Conservation (phyloP, 306 rosid species). For the Hippophae gyantsensis region DNA sequence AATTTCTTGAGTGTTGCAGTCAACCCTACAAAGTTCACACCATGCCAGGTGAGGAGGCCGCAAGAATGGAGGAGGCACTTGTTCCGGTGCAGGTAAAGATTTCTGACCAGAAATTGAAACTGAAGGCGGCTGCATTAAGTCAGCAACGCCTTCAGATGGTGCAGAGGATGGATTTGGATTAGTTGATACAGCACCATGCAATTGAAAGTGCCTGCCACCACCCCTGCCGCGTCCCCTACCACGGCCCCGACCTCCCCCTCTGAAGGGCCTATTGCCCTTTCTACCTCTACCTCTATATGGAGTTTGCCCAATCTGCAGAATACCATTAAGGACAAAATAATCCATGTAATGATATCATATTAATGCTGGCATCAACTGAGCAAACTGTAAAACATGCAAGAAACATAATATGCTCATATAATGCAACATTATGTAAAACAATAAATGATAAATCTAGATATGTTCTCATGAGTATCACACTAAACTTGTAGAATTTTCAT, state of each 20-base stretch:
- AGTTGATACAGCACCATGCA: slow-evolving; percentile 38
- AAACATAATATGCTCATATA: slow-evolving; percentile 1
- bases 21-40: slow-evolving; percentile 83
- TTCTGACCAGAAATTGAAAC: slow-evolving; percentile 30
- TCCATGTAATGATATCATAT: slow-evolving; percentile 22
- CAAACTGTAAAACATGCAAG: slow-evolving; percentile 5
- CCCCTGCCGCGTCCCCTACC: slow-evolving; percentile 51
- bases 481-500: too few species aligned
- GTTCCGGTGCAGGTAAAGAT: slow-evolving; percentile 27
- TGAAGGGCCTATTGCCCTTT: slow-evolving; percentile 59
- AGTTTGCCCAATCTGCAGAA: slow-evolving; percentile 55
- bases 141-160: slow-evolving; percentile 33
- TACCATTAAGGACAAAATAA: slow-evolving; percentile 31
- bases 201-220: slow-evolving; percentile 46
- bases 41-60: slow-evolving; percentile 35
- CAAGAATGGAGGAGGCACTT: slow-evolving; percentile 39
- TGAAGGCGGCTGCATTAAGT: slow-evolving; percentile 32
- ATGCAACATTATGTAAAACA: background rate
- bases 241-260: slow-evolving; percentile 58
- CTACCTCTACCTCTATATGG: slow-evolving; percentile 64
- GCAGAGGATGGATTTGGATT: slow-evolving; percentile 27
- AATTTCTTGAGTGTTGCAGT: slow-evolving; percentile 71
- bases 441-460: background rate
- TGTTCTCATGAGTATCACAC: too few species aligned
- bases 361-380: slow-evolving; percentile 10